Conservation (phyloP, 225 moss, liverwort and hornwort species). For the Neckera pumila region DNA sequence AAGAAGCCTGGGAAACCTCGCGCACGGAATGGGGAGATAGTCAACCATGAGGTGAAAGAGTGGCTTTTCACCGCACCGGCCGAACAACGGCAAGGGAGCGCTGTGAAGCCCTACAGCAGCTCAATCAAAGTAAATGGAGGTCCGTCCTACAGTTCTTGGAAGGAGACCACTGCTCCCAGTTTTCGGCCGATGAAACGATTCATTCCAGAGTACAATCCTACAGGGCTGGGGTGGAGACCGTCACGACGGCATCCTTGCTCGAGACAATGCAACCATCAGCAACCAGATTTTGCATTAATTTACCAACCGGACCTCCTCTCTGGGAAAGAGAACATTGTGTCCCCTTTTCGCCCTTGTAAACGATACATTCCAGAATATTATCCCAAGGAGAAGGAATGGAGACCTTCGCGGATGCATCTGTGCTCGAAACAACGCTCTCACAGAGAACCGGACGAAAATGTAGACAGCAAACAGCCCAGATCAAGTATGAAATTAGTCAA, state of each 20-base stretch:
- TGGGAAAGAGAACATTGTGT: not conserved
- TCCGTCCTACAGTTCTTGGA: slow-evolving; percentile 15
- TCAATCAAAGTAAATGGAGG: slow-evolving; percentile 29
- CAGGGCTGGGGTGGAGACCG: not conserved
- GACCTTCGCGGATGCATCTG: slow-evolving; percentile 15
- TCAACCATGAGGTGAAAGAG: not conserved
- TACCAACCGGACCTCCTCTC: not conserved
- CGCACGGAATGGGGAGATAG: not conserved
- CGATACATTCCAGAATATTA: slow-evolving; percentile 13
- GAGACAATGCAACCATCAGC: slow-evolving; percentile 5
- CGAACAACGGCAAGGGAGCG: not conserved
- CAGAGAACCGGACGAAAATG: not conserved
- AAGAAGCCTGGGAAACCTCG: not conserved
- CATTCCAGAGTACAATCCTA: slow-evolving; percentile 3
- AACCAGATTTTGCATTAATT: slow-evolving; percentile 3
- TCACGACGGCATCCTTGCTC: slow-evolving; percentile 12
- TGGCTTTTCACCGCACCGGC: not conserved
- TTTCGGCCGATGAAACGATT: slow-evolving; percentile 6
- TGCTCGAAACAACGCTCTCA: slow-evolving; percentile 2
- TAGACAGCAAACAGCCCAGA: not conserved
- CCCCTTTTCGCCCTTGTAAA: slow-evolving; percentile 1
- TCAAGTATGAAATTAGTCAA: not conserved
- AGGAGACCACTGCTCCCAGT: not conserved
- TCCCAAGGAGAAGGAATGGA: slow-evolving; percentile 7
- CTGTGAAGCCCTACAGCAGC: slow-evolving; percentile 1